Evolutionary conservation across 208 protist species (phyloP).

Genomic region (Acanthamoeba triangularis): DNA sequence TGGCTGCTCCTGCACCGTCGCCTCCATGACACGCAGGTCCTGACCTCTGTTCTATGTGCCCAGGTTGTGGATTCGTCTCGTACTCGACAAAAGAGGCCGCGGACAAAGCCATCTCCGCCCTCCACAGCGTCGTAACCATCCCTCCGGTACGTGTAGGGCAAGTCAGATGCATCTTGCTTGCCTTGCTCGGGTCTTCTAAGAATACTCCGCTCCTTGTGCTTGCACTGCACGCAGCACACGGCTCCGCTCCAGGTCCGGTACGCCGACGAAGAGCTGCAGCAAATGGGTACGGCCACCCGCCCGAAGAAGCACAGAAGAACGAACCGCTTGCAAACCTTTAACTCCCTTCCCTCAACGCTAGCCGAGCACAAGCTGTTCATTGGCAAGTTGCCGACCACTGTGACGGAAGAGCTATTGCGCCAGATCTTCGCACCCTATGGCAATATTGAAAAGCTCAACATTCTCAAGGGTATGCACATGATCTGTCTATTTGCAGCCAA

Average conservation of each 20-base stretch:
- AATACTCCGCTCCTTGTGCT: not conserved
- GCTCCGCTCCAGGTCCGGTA: slow-evolving; percentile 3
- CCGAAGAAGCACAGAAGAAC: not conserved
- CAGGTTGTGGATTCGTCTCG: slow-evolving; percentile 81
- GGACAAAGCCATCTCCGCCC: slow-evolving; percentile 74
- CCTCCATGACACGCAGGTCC: not conserved
- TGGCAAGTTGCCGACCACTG: slow-evolving; percentile 84
- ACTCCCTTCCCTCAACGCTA: not conserved
- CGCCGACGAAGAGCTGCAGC: slow-evolving; percentile 46
- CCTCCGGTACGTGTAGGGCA: slow-evolving; percentile 74
- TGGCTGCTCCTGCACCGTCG: not conserved
- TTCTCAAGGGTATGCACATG: slow-evolving; percentile 80
- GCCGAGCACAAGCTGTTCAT: slow-evolving; percentile 90
- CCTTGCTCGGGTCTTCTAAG: not conserved
- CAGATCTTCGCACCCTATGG: slow-evolving; percentile 86
- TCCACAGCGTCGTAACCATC: slow-evolving; percentile 79
- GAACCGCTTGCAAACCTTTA: not conserved
- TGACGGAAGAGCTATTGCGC: slow-evolving; percentile 81
- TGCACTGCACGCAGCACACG: not conserved
- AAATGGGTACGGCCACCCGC: not conserved
- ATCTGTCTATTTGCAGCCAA: not conserved
- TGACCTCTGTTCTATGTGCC: not conserved
- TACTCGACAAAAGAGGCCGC: slow-evolving; percentile 69
- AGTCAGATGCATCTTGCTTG: not conserved
- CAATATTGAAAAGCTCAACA: slow-evolving; percentile 76